phyloP scores from a whole-genome alignment of 2,329 filamentous ascomycete genomes.

The Lizonia empirigonia region DNA sequence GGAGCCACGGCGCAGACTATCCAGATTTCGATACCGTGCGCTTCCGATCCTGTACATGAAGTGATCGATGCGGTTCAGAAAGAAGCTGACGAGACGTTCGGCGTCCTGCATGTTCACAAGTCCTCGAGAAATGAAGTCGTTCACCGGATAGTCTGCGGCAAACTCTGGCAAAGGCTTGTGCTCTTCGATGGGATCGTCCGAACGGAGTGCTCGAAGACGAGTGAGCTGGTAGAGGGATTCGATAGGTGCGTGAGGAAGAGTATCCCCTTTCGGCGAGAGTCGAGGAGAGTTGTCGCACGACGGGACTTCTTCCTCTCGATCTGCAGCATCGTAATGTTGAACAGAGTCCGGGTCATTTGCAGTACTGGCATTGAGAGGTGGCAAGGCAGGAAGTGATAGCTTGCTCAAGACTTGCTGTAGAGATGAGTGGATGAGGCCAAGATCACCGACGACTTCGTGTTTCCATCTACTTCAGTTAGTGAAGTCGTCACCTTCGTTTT shows the following conservation, averaged over 20 bases:
- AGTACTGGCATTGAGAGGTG: constrained; percentile 40
- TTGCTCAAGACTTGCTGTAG: constrained; percentile 51
- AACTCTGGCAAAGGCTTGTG: constrained; percentile 11
- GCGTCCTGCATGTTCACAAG: constrained; percentile 53
- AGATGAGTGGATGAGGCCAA: constrained; percentile 41
- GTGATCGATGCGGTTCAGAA: constrained; percentile 53
- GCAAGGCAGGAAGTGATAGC: constrained; percentile 47
- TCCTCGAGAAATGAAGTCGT: constrained; percentile 59
- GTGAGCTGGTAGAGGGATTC: constrained; percentile 58
- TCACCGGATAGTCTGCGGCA: constrained; percentile 22
- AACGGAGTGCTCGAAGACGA: constrained; percentile 43
- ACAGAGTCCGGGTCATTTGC: constrained; percentile 22
- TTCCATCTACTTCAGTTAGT: constrained; percentile 30
- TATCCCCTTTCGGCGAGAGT: constrained; percentile 35
- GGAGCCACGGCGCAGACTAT: constrained; percentile 58
- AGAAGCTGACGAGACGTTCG: constrained; percentile 50
- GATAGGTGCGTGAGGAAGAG: constrained; percentile 48
- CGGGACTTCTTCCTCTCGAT: constrained; percentile 44
- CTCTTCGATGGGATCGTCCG: constrained; percentile 51
- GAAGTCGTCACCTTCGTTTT: no score
- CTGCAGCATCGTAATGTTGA: constrained; percentile 41
- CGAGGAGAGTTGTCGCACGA: constrained; percentile 42
- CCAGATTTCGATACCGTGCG: constrained; percentile 52
- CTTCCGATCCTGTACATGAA: constrained; percentile 56
- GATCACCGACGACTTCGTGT: constrained; percentile 30